Conservation (phyloP, 352 stramenopile species). For the Aphanomyces cochlioides region DNA sequence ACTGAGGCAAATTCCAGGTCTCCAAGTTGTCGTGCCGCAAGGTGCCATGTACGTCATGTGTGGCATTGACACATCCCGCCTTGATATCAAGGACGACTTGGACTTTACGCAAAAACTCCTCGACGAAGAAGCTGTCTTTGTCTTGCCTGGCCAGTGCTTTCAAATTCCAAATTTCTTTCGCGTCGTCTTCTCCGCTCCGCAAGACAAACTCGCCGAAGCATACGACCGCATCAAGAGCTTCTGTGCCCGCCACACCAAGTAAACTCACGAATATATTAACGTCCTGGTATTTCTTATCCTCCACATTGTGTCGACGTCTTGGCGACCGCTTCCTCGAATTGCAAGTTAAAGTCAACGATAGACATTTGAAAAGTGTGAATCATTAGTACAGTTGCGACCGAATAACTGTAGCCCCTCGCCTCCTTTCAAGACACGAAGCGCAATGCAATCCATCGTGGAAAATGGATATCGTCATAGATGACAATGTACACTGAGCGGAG, state of each 20-base stretch:
- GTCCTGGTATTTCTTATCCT: too few relatives aligned
- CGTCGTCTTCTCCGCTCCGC: slow-evolving; percentile 64
- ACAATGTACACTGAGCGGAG: too few relatives aligned
- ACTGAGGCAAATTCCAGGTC: slow-evolving; percentile 70
- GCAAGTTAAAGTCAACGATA: too few relatives aligned
- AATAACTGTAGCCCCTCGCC: too few relatives aligned
- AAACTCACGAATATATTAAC: neutral
- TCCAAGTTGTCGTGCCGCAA: slow-evolving; percentile 85
- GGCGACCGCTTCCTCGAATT: too few relatives aligned
- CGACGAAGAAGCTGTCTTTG: slow-evolving; percentile 94
- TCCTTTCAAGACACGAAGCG: too few relatives aligned
- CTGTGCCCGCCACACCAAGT: slow-evolving; percentile 44
- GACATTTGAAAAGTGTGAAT: too few relatives aligned
- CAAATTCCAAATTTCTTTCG: slow-evolving; percentile 49
- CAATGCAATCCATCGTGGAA: too few relatives aligned
- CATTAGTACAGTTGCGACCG: too few relatives aligned
- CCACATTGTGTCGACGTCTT: too few relatives aligned
- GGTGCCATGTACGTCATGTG: slow-evolving; percentile 95
- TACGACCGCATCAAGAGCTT: slow-evolving; percentile 60
- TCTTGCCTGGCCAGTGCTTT: slow-evolving; percentile 89
- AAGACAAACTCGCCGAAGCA: slow-evolving; percentile 59
- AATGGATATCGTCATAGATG: too few relatives aligned
- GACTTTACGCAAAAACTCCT: slow-evolving; percentile 93
- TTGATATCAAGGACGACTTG: slow-evolving; percentile 89
- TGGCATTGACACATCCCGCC: slow-evolving; percentile 57